Conservation (phyloP, 306 rosid genomes). For the Ammopiptanthus mongolicus region DNA sequence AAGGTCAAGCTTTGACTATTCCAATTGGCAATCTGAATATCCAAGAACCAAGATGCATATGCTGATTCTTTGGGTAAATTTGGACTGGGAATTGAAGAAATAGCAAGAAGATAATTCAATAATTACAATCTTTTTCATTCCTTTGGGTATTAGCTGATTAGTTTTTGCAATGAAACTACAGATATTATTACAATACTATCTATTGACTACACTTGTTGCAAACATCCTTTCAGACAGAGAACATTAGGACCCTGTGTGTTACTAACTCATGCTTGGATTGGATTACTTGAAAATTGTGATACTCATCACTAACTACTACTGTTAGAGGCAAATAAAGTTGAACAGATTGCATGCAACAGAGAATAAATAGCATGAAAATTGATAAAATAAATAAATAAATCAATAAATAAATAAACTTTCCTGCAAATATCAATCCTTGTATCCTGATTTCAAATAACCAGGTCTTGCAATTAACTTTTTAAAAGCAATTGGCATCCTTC, state of each 20-base stretch:
- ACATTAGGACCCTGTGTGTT: neutral
- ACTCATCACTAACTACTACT: neutral
- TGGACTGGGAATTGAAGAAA: constrained; percentile 60
- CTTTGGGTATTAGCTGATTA: neutral
- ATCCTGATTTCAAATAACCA: constrained; percentile 2
- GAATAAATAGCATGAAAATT: neutral
- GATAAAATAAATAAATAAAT: neutral
- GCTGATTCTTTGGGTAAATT: constrained; percentile 57
- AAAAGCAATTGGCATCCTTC: constrained; percentile 12
- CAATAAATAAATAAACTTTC: neutral
- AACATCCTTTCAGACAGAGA: neutral
- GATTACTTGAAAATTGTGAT: neutral
- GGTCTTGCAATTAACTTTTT: neutral
- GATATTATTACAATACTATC: neutral
- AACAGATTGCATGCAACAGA: neutral
- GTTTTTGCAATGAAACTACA: neutral
- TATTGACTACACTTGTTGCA: neutral
- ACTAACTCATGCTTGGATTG: neutral
- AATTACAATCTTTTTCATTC: neutral
- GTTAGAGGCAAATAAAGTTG: neutral
- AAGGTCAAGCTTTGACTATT: constrained; percentile 65
- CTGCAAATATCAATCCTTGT: constrained; percentile 13
- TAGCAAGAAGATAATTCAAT: constrained; percentile 41
- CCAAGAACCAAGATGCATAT: constrained; percentile 48
- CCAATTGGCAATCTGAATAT: constrained; percentile 54